Evolutionary conservation across 1,284 basidiomycete species (phyloP), one percentile per base, ranked within the genome.

Genomic region (Meripilus lineatus): DNA sequence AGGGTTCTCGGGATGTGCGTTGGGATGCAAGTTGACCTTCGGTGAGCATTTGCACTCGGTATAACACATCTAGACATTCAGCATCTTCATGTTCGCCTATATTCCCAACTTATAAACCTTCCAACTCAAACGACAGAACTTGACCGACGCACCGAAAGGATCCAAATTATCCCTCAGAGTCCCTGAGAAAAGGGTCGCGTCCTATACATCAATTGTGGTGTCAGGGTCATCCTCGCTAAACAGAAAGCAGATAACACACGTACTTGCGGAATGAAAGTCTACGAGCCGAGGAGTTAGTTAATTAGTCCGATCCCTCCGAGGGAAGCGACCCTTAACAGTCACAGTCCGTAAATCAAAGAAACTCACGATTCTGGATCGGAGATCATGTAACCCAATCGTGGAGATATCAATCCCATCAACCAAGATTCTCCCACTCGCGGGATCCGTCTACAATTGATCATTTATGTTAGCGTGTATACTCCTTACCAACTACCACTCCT

Each of bases 331-430:
- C n/a, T n/a, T 36, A 39, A 23, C 11, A 10, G 24, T 10, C 15
- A 20, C n/a, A n/a, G n/a, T n/a, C n/a, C n/a, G n/a, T n/a, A n/a
- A n/a, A n/a, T n/a, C n/a, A n/a, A 23, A 32, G 17, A 3, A 4
- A 65, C 79, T 58, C 57, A 83, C 83, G 56, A 91, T 59, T 40
- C 84, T 72, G 14, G 83, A 83, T 25, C 92, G 77, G 44, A 96
- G 61, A 62, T 94, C 91, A 58, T 90, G 77, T 18, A 95, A 69
- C 1, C 93, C 93, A 50, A 98, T 93, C 4, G 69, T 81, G 0
- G 86, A 83, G 46, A 96, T 90, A 61, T 96, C 91, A 52, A 96
- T 82, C 1, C 92, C 92, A 53, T 94, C 92, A 33, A 96, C 81
- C 42, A 85, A 42, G 49, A 97, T 93, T 38, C 71, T 76, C 0